phyloP scores from a whole-genome alignment of 495 filamentous ascomycete genomes.

The Apiosordaria backusii region DNA sequence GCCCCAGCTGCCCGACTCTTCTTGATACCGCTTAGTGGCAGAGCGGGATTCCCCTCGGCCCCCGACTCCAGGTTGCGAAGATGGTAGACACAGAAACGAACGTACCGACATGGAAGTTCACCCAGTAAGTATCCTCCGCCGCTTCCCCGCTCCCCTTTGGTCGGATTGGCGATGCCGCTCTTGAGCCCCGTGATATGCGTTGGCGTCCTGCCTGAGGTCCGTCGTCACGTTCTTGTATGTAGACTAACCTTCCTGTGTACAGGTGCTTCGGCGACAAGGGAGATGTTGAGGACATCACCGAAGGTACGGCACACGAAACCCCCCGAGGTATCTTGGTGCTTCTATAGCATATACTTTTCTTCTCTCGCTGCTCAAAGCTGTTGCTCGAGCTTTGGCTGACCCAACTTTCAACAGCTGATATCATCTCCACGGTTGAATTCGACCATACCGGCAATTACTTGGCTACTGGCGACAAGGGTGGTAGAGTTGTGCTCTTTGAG shows the following conservation, averaged over 20 bases:
- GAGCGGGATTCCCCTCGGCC: conserved; percentile 24
- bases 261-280: conserved; percentile 99
- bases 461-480: conserved; percentile 96
- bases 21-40: conserved; percentile 24
- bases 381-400: conserved; percentile 24
- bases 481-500: conserved; percentile 93
- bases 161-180: no score
- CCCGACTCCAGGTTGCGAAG: conserved; percentile 43
- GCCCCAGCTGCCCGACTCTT: conserved; percentile 21
- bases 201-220: neutral
- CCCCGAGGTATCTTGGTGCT: conserved; percentile 4
- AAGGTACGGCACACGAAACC: conserved; percentile 61
- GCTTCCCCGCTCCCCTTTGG: neutral
- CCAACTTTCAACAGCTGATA: conserved; percentile 66
- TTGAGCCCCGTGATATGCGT: neutral
- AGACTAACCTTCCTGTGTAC: conserved; percentile 17
- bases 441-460: conserved; percentile 98
- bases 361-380: conserved; percentile 2
- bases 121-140: conserved; percentile 68
- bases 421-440: conserved; percentile 98
- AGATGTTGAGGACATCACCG: conserved; percentile 99
- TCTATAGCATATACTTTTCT: conserved; percentile 1
- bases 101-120: conserved; percentile 99
- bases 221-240: neutral
- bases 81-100: conserved; percentile 96